Conservation (phyloP, 1,139 yeast species). For the Scheffersomyces titani region DNA sequence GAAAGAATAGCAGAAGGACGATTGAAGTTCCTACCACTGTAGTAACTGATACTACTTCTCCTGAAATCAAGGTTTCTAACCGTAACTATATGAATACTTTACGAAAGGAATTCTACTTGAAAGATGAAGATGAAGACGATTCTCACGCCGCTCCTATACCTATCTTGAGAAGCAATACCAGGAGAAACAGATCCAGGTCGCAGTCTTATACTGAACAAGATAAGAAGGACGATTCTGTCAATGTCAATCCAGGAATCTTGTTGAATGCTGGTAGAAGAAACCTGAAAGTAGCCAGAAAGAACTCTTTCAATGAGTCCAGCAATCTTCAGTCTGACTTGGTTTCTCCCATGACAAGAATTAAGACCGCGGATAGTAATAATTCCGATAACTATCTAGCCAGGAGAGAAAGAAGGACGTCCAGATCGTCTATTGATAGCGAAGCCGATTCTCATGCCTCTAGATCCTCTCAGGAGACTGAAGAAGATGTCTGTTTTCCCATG, state of each 20-base stretch:
- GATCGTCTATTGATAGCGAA: constrained; percentile 56
- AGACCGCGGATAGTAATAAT: constrained; percentile 36
- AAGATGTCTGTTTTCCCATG: constrained; percentile 97
- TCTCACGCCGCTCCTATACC: constrained; percentile 20
- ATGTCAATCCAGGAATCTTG: constrained; percentile 10
- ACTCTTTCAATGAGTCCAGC: constrained; percentile 12
- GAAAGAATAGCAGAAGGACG: neutral
- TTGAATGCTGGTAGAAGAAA: constrained; percentile 10
- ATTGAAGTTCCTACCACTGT: neutral
- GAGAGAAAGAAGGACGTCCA: constrained; percentile 33
- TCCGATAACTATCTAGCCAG: constrained; percentile 7
- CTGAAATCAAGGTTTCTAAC: constrained; percentile 3
- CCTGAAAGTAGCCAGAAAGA: constrained; percentile 16
- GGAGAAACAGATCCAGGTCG: constrained; percentile 27
- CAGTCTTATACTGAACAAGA: constrained; percentile 29
- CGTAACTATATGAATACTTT: constrained; percentile 11
- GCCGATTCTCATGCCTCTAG: constrained; percentile 72
- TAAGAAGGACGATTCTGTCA: constrained; percentile 9
- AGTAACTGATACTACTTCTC: constrained; percentile 3
- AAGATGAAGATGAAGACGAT: constrained; percentile 27
- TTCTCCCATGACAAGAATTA: constrained; percentile 32
- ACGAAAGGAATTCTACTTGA: constrained; percentile 25
- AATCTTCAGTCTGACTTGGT: constrained; percentile 31
- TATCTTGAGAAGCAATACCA: constrained; percentile 13
- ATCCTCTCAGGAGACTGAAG: constrained; percentile 85